Evolutionary conservation across 495 filamentous ascomycete species (phyloP).

Genomic region (Talaromyces borbonicus): DNA sequence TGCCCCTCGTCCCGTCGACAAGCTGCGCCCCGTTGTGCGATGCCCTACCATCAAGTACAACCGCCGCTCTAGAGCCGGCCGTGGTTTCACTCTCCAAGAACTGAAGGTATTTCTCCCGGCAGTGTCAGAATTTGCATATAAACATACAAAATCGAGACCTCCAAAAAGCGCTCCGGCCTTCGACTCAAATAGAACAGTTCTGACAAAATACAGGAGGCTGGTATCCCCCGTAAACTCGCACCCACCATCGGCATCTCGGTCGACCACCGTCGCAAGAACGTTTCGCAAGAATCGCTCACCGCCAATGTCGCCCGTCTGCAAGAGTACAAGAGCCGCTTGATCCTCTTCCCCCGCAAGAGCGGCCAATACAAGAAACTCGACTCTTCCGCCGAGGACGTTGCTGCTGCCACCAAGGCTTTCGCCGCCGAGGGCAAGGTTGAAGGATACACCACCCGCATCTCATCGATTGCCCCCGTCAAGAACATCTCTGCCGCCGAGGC

Average conservation of each 20-base stretch:
- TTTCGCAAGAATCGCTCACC: conserved; percentile 84
- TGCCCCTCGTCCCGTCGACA: conserved; percentile 94
- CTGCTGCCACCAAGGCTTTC: conserved; percentile 51
- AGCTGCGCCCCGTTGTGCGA: conserved; percentile 87
- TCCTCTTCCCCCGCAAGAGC: conserved; percentile 93
- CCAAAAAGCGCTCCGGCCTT: no score
- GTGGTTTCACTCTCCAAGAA: conserved; percentile 94
- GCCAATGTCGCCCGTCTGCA: conserved; percentile 93
- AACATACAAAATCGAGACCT: no score
- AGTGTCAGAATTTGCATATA: conserved; percentile 4
- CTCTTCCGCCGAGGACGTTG: conserved; percentile 77
- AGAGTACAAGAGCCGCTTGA: conserved; percentile 87
- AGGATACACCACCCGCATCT: conserved; percentile 44
- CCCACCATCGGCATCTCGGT: conserved; percentile 94
- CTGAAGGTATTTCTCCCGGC: conserved; percentile 56
- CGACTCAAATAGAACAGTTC: background rate
- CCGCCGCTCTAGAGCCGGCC: conserved; percentile 89
- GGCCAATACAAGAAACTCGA: conserved; percentile 87
- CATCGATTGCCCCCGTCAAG: conserved; percentile 57
- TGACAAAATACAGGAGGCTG: conserved; percentile 59
- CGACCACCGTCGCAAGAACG: conserved; percentile 92
- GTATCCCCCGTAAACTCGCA: conserved; percentile 88
- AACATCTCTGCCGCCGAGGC: conserved; percentile 47
- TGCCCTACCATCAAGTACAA: conserved; percentile 97
- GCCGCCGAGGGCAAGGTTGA: conserved; percentile 41